A percentile compares a stretch with the other conserved stretches of the same genome.
Evolutionary conservation across 1,284 basidiomycete species (phyloP).

Genomic region (Ustilago nuda): DNA sequence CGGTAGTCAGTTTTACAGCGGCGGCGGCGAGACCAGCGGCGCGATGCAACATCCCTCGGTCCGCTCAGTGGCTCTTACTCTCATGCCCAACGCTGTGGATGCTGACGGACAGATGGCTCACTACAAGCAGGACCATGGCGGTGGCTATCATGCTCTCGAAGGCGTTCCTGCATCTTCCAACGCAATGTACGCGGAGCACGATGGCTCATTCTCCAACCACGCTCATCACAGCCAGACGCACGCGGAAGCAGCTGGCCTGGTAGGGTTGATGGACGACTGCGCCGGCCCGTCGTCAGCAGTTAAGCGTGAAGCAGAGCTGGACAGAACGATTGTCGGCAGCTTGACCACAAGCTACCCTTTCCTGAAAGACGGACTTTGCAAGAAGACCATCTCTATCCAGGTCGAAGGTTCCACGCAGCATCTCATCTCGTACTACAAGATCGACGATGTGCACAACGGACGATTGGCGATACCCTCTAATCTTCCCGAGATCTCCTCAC

Average conservation of each 20-base stretch:
- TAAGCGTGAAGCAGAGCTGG: slow-evolving; percentile 47
- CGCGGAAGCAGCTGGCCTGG: slow-evolving; percentile 45
- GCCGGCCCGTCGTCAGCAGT: slow-evolving; percentile 11
- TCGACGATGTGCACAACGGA: slow-evolving; percentile 88
- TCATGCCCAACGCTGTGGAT: slow-evolving; percentile 36
- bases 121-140: slow-evolving; percentile 26
- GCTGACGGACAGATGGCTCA: slow-evolving; percentile 19
- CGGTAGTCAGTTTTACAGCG: slow-evolving; percentile 1
- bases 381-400: slow-evolving; percentile 89
- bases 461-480: slow-evolving; percentile 88
- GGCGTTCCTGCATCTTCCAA: slow-evolving; percentile 22
- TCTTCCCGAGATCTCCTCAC: slow-evolving; percentile 84
- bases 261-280: slow-evolving; percentile 24
- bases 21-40: slow-evolving; percentile 6
- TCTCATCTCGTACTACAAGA: slow-evolving; percentile 93
- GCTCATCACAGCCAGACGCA: slow-evolving; percentile 16
- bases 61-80: slow-evolving; percentile 36
- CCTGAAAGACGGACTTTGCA: slow-evolving; percentile 61
- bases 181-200: slow-evolving; percentile 25
- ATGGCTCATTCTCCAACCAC: slow-evolving; percentile 24
- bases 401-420: slow-evolving; percentile 91
- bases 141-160: slow-evolving; percentile 20
- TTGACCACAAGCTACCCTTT: slow-evolving; percentile 63
- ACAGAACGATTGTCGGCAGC: slow-evolving; percentile 62
- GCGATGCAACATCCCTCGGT: slow-evolving; percentile 14